These are phyloP conservation scores for Raddia distichophylla DNA, from an alignment of 176 grass and related monocot species.

Conservation along the genomic window DNA sequence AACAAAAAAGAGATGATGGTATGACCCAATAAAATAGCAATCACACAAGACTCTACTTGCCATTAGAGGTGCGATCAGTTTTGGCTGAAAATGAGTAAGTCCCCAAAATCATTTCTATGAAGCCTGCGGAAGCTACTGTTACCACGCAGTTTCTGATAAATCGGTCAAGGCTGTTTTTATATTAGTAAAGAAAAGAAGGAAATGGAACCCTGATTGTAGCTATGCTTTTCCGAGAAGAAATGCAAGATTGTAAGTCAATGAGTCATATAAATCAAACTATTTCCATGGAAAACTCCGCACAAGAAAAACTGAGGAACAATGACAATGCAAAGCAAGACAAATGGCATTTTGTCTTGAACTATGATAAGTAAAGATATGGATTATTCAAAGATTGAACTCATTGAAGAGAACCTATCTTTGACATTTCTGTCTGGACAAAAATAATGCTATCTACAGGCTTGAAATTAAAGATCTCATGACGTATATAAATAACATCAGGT, in stretches of 20 bases:
- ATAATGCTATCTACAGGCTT: background rate
- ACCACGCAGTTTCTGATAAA: too few species aligned
- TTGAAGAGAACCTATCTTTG: constrained; percentile 24
- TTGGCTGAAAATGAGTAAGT: background rate
- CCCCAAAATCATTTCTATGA: too few species aligned
- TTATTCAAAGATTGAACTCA: background rate
- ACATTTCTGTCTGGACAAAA: constrained; percentile 29
- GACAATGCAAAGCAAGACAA: background rate
- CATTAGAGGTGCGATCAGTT: background rate
- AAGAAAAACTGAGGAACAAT: constrained; percentile 18
- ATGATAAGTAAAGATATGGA: background rate
- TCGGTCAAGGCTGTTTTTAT: too few species aligned
- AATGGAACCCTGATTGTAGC: background rate
- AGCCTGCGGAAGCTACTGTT: too few species aligned
- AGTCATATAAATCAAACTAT: constrained; percentile 3
- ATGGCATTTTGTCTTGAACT: background rate
- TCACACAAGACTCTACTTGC: background rate
- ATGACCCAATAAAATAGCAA: background rate
- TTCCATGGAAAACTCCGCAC: background rate
- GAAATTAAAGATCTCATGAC: background rate
- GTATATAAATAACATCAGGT: constrained; percentile 35
- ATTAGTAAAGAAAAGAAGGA: too few species aligned
- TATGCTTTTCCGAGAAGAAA: background rate
- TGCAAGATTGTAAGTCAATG: background rate
- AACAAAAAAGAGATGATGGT: background rate